Evolutionary conservation across 179 eudicot genomes (phyloP), one percentile per base, ranked within the genome.

Genomic region (Gypsophila paniculata): DNA sequence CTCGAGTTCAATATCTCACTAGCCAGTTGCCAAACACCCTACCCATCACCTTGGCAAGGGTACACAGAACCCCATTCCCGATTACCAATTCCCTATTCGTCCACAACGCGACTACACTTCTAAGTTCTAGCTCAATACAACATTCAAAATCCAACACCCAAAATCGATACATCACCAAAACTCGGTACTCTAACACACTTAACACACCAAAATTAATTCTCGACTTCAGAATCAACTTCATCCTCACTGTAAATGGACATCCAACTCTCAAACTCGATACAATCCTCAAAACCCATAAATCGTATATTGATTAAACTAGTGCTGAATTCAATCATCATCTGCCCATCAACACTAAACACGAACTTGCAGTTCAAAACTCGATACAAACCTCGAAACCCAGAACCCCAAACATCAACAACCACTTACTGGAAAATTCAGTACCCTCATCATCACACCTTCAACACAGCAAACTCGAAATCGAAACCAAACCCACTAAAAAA

Each of bases 201-300:
- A 3, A 67, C 58, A 67, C 22, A 15, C 58, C 58, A 15, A 65
- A 65, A 42, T 12, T 12, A 44, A 25, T 17, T 21, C 14, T 17
- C 22, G 46, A 57, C 18, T 15, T 34, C 7, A 19, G 39, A 62
- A 34, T 38, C 46, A 48, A 62, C 48, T 18, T 62, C 44, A 36
- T 61, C 65, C 29, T 13, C 65, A 29, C 17, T 29, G 39, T 29
- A 29, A 26, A 60, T 34, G 29, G 9, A 60, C 39, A 26, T 32
- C 14, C 25, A 17, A 15, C 46, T 10, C 36, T 68, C 23, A 6
- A 78, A 21, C 67, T 62, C 67, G 67, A 62, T 34, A 34, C 67
- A 62, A 62, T 49, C 46, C 26, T 62, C 23, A 4, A 36, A 8
- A 0, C 67, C 67, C 48, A 34, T 0, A 54, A 54, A 10, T 8